Conservation (phyloP, 306 rosid species). For the Pyrus pyrifolia region DNA sequence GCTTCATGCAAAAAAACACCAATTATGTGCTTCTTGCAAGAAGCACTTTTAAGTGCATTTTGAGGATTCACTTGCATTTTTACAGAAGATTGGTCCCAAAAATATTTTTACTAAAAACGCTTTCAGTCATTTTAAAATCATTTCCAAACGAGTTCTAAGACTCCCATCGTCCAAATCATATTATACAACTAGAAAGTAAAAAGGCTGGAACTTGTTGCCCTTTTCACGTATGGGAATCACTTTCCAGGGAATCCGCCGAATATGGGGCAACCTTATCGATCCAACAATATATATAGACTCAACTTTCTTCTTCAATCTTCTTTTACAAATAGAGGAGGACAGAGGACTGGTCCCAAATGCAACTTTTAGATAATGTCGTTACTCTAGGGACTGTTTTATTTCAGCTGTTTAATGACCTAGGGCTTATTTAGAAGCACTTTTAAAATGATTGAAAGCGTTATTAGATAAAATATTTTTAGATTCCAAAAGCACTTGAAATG, state of each 20-base stretch:
- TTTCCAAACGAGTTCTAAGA: too few species aligned
- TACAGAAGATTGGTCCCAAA: too few species aligned
- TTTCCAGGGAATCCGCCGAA: conserved; percentile 15
- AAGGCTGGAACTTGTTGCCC: background rate
- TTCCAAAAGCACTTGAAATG: too few species aligned
- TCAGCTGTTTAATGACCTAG: background rate
- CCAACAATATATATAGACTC: background rate
- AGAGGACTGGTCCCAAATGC: background rate
- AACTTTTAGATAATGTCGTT: background rate
- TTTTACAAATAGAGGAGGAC: background rate
- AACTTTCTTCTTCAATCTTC: background rate
- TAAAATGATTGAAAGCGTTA: too few species aligned
- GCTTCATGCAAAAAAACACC: rapidly evolving
- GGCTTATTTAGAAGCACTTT: too few species aligned
- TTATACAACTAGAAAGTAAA: background rate
- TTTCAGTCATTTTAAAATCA: too few species aligned
- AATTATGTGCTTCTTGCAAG: too few species aligned
- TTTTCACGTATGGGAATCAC: conserved; percentile 2
- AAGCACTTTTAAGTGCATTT: too few species aligned
- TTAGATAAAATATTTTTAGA: too few species aligned
- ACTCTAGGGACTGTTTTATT: background rate
- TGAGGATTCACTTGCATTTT: too few species aligned
- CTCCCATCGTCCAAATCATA: background rate
- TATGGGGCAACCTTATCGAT: background rate
- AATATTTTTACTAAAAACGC: rapidly evolving